A percentile compares a stretch with the other conserved stretches of the same genome.
phyloP scores from a whole-genome alignment of 2,329 filamentous ascomycete species.

The Fusarium sp. region DNA sequence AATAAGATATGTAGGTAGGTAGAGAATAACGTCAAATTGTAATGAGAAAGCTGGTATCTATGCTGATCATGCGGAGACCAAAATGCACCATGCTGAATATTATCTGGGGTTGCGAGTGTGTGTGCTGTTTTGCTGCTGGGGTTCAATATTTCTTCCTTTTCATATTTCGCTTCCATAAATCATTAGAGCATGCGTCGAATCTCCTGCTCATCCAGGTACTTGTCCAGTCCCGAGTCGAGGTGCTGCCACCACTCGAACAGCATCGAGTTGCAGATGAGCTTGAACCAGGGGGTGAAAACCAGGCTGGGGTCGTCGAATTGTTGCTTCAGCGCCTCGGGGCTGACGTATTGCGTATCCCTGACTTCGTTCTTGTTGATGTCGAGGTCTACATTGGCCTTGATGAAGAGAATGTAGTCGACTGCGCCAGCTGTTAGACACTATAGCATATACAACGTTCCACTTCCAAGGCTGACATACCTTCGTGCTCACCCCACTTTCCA shows the following conservation, averaged over 20 bases:
- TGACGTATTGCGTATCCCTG: conserved; percentile 84
- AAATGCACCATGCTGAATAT: conserved; percentile 24
- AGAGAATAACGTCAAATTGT: conserved; percentile 40
- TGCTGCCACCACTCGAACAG: conserved; percentile 97
- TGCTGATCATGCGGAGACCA: conserved; percentile 38
- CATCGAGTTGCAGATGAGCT: conserved; percentile 97
- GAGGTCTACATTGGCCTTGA: conserved; percentile 90
- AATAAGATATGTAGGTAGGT: too few relatives aligned
- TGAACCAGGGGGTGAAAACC: conserved; percentile 98
- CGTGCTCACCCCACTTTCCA: conserved; percentile 98
- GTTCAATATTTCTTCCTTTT: conserved; percentile 7
- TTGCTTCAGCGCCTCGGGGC: conserved; percentile 80
- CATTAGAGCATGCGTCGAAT: conserved; percentile 80
- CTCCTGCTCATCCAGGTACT: conserved; percentile 85
- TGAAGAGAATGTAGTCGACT: conserved; percentile 99
- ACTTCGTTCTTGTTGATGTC: conserved; percentile 89
- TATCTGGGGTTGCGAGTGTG: conserved; percentile 8
- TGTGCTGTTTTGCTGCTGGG: conserved; percentile 4
- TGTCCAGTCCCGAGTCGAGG: conserved; percentile 82
- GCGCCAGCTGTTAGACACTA: conserved; percentile 30
- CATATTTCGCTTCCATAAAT: conserved; percentile 10
- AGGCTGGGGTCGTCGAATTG: conserved; percentile 85
- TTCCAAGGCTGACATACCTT: conserved; percentile 72
- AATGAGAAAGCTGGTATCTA: conserved; percentile 45
- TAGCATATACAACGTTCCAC: neutral